Base-by-base conservation (phyloP, 1,284 basidiomycete species). In the Gomphus bonarii region DNA sequence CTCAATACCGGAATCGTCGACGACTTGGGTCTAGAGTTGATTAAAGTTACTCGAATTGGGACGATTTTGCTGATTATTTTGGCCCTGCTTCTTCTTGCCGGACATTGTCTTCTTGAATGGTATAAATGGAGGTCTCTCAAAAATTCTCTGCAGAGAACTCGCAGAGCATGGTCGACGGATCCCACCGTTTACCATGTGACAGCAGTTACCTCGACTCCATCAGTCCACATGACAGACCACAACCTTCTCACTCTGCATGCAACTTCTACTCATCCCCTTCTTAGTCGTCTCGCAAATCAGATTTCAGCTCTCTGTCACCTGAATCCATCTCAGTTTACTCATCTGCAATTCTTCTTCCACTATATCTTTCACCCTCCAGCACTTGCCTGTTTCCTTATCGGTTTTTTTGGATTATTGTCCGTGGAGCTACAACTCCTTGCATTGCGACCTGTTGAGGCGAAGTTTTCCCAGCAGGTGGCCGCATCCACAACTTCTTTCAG, bases 331-430 rank as follows among this genome's bases (percentile, higher is more conserved):
- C 77, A 83, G 63, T 79, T 88, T 63, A 77, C 76, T 50, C 75
- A 85, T 63, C 70, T 87, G 18, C 81, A 80, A 57, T 95, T 88
- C 87, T 90, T 91, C 70, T 74, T 91, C 62, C 80, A 89, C 63
- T 97, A 95, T 71, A 76, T 97, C 59, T 88, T 91, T 66, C 91
- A 97, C 66, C 84, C 92, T 1, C 89, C 92, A 0, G 91, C 91
- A 1, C 78, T 97, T 43, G 87, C 89, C 0, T 88, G 92, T 65
- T 84, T 98, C 67, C 80, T 92, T 59, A 91, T 97, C 64, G 92
- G 94, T 11, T 73, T 94, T 61, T 82, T 97, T 61, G 95, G 95
- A 14, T 72, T 98, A n/a, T 70, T 97, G 53, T 85, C 85, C n/a
- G 83, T 97, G 30, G 76, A 94, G 67, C 72, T 94, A 20, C 95